Percentiles rank a stretch among this genome's conserved stretches.
Evolutionary conservation across 176 grass and related monocot genomes (phyloP).

Genomic region (Aegilops sharonensis): DNA sequence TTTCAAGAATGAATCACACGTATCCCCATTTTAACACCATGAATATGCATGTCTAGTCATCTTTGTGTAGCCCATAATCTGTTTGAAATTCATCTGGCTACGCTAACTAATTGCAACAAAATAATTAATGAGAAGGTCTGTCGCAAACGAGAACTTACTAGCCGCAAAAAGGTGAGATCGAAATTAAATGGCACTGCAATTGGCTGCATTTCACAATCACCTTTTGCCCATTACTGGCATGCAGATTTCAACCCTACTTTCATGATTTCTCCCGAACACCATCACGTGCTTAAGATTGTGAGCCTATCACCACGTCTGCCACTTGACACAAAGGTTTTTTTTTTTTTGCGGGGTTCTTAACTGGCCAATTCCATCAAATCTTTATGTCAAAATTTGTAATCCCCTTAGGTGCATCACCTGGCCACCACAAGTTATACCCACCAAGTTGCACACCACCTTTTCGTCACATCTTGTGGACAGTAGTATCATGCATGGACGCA

Average conservation of each 20-base stretch:
- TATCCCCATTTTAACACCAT: not conserved
- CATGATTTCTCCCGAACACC: not conserved
- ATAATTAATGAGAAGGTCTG: not conserved
- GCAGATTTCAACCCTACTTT: conserved; percentile 12
- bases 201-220: conserved; percentile 32
- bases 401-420: not conserved
- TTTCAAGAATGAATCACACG: not conserved
- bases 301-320: conserved; percentile 7
- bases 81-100: not conserved
- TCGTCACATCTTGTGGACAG: conserved; percentile 29
- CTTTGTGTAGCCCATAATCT: not conserved
- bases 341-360: not conserved
- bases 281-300: conserved; percentile 34
- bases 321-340: conserved; percentile 28
- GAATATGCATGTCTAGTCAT: not conserved
- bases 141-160: not conserved
- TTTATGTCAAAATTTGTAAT: conserved; percentile 21
- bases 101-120: not conserved
- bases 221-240: not conserved
- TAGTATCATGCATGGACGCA: not conserved
- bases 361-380: conserved; percentile 11
- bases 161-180: not conserved
- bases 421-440: conserved; percentile 25
- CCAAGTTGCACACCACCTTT: conserved; percentile 45
- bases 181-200: not conserved